Evolutionary conservation across 331 rosid species (phyloP).

Genomic region (Stylosanthes scabra): DNA sequence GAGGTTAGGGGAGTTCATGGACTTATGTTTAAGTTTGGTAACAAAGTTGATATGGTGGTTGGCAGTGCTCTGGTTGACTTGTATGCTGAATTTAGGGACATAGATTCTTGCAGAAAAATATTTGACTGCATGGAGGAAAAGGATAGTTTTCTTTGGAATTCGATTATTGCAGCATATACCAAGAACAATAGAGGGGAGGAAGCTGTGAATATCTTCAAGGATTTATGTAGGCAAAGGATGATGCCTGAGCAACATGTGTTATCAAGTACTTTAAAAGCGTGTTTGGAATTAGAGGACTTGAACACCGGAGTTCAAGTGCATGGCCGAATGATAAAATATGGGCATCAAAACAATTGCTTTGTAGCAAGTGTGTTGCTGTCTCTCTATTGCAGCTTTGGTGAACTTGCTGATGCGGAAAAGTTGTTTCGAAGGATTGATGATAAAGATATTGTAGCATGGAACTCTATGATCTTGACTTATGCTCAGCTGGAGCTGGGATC

Average conservation of each 20-base stretch:
- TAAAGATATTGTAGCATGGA: slow-evolving; percentile 64
- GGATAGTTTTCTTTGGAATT: slow-evolving; percentile 60
- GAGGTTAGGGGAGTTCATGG: slow-evolving; percentile 57
- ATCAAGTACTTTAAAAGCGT: slow-evolving; percentile 59
- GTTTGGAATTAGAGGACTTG: slow-evolving; percentile 50
- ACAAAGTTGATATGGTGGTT: slow-evolving; percentile 52
- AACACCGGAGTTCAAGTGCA: slow-evolving; percentile 56
- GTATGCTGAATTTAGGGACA: slow-evolving; percentile 54
- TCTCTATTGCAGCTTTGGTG: slow-evolving; percentile 49
- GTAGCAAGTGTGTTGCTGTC: slow-evolving; percentile 54
- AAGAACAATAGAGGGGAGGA: slow-evolving; percentile 53
- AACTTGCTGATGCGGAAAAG: slow-evolving; percentile 49
- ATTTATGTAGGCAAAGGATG: slow-evolving; percentile 53
- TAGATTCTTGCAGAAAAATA: slow-evolving; percentile 46
- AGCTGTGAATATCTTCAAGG: slow-evolving; percentile 51
- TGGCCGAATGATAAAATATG: slow-evolving; percentile 50
- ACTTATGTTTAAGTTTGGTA: slow-evolving; percentile 48
- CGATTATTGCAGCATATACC: slow-evolving; percentile 56
- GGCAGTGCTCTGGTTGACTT: slow-evolving; percentile 56
- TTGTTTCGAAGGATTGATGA: slow-evolving; percentile 48
- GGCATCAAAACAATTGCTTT: slow-evolving; percentile 48
- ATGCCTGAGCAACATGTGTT: slow-evolving; percentile 55
- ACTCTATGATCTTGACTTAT: slow-evolving; percentile 54
- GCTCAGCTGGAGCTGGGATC: slow-evolving; percentile 48
- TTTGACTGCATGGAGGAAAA: slow-evolving; percentile 56